Evolutionary conservation across 1,284 basidiomycete species (phyloP).

Genomic region (Meripilus lineatus): DNA sequence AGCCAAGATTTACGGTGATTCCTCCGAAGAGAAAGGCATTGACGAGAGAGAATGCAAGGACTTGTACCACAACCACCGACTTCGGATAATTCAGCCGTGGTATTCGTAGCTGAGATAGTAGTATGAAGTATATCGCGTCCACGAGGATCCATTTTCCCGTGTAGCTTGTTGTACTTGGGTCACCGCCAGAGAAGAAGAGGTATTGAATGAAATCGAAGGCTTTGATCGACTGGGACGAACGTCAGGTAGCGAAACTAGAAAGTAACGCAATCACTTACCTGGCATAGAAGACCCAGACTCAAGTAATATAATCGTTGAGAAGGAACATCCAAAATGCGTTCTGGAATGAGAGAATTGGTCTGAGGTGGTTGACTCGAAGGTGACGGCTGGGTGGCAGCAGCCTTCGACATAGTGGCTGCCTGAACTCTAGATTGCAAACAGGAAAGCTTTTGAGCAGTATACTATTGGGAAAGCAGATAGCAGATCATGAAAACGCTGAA

Average conservation of each 20-base stretch:
- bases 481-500: not conserved
- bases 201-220: slow-evolving; percentile 54
- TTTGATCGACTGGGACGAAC: slow-evolving; percentile 52
- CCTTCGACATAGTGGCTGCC: slow-evolving; percentile 1
- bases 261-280: slow-evolving; percentile 32
- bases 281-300: slow-evolving; percentile 37
- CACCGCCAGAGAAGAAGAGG: slow-evolving; percentile 41
- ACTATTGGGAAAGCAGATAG: not conserved
- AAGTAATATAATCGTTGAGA: slow-evolving; percentile 46
- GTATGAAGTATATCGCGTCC: slow-evolving; percentile 57
- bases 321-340: slow-evolving; percentile 33
- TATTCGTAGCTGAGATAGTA: slow-evolving; percentile 68
- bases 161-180: slow-evolving; percentile 26
- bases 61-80: slow-evolving; percentile 54
- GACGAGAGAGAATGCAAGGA: slow-evolving; percentile 52
- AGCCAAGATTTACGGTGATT: slow-evolving; percentile 29
- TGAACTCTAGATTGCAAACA: too few relatives aligned
- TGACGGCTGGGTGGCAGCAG: slow-evolving; percentile 13
- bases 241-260: not conserved
- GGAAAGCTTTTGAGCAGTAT: not conserved
- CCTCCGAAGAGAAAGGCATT: slow-evolving; percentile 73
- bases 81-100: slow-evolving; percentile 70
- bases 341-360: slow-evolving; percentile 25
- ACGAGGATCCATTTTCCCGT: slow-evolving; percentile 68
- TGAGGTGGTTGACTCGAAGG: slow-evolving; percentile 8